phyloP scores from a whole-genome alignment of 768 basidiomycete species.

The Mycena latifolia region DNA sequence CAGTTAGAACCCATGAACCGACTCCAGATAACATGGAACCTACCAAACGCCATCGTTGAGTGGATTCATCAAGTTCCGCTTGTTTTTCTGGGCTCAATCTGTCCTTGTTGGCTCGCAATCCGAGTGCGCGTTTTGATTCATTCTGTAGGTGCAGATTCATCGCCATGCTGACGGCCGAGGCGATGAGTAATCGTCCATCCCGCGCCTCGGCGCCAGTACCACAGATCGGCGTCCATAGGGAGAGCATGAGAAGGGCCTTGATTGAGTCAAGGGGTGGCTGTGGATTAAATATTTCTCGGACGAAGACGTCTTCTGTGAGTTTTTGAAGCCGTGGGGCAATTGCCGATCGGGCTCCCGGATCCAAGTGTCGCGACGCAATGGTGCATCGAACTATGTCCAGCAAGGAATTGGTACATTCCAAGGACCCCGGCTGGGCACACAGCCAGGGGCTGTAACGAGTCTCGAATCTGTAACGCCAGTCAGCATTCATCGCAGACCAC shows the following conservation, averaged over 20 bases:
- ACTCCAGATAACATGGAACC: conserved; percentile 14
- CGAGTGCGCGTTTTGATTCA: conserved; percentile 47
- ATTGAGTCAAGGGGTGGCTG: conserved; percentile 56
- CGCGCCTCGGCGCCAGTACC: conserved; percentile 44
- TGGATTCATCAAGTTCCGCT: conserved; percentile 48
- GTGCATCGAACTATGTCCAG: conserved; percentile 61
- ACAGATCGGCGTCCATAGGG: conserved; percentile 58
- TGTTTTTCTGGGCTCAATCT: conserved; percentile 36
- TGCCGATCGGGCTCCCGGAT: conserved; percentile 46
- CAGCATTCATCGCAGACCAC: neutral
- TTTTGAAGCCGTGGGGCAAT: conserved; percentile 55
- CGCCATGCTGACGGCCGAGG: conserved; percentile 60
- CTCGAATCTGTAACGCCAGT: conserved; percentile 50
- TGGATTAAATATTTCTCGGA: conserved; percentile 56
- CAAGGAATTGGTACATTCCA: conserved; percentile 45
- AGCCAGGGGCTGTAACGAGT: conserved; percentile 59
- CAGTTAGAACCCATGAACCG: conserved; percentile 12
- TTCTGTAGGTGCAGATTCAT: conserved; percentile 56
- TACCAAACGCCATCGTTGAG: conserved; percentile 53
- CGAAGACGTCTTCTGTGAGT: conserved; percentile 53
- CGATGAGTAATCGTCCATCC: conserved; percentile 54
- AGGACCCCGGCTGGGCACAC: conserved; percentile 48
- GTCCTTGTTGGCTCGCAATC: conserved; percentile 43
- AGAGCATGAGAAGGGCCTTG: conserved; percentile 54
- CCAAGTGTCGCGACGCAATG: conserved; percentile 58